Evolutionary conservation across 768 basidiomycete genomes (phyloP).

Genomic region (Paxillus involutus): DNA sequence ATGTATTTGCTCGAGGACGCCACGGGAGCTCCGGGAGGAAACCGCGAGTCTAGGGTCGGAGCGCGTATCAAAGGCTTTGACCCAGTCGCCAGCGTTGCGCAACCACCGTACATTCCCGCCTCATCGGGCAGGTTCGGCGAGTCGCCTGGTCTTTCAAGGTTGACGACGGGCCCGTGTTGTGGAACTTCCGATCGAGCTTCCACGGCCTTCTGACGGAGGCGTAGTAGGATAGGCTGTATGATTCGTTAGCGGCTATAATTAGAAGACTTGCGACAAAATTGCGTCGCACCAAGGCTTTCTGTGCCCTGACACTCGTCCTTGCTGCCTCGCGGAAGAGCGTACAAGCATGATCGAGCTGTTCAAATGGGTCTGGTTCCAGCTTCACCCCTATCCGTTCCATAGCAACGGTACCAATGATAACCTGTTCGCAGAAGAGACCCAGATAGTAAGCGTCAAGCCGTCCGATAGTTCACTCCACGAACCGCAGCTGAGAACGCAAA

Average conservation of each 20-base stretch:
- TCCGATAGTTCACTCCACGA: constrained; percentile 17
- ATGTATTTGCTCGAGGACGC: neutral
- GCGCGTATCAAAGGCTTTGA: neutral
- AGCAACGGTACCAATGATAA: constrained; percentile 56
- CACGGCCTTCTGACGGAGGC: constrained; percentile 43
- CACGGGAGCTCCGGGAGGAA: neutral
- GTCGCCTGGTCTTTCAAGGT: constrained; percentile 6
- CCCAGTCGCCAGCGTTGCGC: constrained; percentile 27
- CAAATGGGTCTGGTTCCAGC: constrained; percentile 45
- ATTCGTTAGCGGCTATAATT: neutral
- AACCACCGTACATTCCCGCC: constrained; percentile 36
- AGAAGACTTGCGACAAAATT: neutral
- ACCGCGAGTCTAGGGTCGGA: neutral
- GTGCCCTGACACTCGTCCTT: constrained; percentile 48
- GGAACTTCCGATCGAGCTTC: constrained; percentile 24
- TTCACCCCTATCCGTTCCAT: constrained; percentile 43
- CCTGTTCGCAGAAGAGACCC: constrained; percentile 27
- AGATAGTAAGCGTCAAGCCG: neutral
- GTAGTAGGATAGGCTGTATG: constrained; percentile 43
- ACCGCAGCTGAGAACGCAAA: constrained; percentile 56
- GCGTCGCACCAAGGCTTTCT: constrained; percentile 41
- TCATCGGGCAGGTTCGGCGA: constrained; percentile 15
- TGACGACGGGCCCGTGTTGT: constrained; percentile 13
- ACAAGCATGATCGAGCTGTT: constrained; percentile 47
- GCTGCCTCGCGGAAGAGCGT: constrained; percentile 45